Conservation (phyloP, 257 asterid species). For the Nicotiana otophora region DNA sequence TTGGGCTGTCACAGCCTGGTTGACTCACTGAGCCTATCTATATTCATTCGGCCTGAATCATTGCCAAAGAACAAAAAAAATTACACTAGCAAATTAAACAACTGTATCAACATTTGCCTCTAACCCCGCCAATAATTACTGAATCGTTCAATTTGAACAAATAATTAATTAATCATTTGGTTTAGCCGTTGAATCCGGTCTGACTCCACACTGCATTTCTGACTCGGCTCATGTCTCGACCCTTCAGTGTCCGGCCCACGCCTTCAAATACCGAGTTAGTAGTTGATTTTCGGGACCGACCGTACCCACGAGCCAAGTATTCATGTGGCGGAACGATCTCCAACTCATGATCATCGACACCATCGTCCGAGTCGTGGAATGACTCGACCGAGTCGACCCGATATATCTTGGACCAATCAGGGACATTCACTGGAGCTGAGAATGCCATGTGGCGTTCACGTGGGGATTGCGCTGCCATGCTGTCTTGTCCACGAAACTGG, state of each 20-base stretch:
- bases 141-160: too few species aligned
- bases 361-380: conserved; percentile 42
- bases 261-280: conserved; percentile 71
- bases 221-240: conserved; percentile 79
- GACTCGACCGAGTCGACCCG: conserved; percentile 66
- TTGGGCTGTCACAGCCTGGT: not conserved
- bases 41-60: not conserved
- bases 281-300: conserved; percentile 27
- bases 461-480: conserved; percentile 24
- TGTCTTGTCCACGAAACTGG: conserved; percentile 47
- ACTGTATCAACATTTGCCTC: too few species aligned
- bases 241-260: conserved; percentile 74
- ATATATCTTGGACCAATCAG: conserved; percentile 75
- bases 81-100: too few species aligned
- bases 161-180: too few species aligned
- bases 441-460: conserved; percentile 52
- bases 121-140: too few species aligned
- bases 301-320: conserved; percentile 35
- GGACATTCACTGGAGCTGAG: conserved; percentile 74
- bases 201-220: conserved; percentile 91
- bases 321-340: conserved; percentile 75
- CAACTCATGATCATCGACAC: conserved; percentile 24
- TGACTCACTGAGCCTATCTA: not conserved
- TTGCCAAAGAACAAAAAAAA: not conserved
- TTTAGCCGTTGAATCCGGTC: conserved; percentile 73